Percentiles rank a stretch among this genome's conserved stretches.
Evolutionary conservation across 345 rosid genomes (phyloP).

Genomic region (Microthlaspi erraticum): DNA sequence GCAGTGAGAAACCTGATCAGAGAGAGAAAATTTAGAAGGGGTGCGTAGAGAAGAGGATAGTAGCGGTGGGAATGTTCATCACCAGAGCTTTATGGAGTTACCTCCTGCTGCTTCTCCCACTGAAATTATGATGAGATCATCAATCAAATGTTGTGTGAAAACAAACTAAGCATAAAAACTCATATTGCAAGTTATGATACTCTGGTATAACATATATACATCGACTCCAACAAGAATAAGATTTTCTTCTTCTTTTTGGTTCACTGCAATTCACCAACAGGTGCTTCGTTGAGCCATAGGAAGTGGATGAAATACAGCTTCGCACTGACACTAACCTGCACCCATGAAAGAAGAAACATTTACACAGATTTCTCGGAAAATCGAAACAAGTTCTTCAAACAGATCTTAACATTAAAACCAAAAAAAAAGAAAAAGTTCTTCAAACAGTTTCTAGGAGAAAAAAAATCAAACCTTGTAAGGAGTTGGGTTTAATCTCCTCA

Average conservation of each 20-base stretch:
- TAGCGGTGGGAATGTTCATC: no score
- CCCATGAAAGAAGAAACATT: no score
- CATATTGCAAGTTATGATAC: slow-evolving; percentile 15
- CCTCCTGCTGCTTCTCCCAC: no score
- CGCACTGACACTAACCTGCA: slow-evolving; percentile 90
- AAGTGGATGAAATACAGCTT: slow-evolving; percentile 91
- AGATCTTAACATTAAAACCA: no score
- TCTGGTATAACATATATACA: slow-evolving; percentile 43
- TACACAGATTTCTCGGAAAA: background rate
- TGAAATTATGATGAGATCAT: no score
- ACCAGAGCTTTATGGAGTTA: no score
- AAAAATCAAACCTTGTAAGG: slow-evolving; percentile 74
- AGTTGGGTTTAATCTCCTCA: slow-evolving; percentile 92
- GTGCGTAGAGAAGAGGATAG: no score
- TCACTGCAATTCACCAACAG: slow-evolving; percentile 87
- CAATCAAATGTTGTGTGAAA: slow-evolving; percentile 9
- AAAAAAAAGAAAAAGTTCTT: no score
- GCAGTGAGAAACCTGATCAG: no score
- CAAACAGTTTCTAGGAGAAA: background rate
- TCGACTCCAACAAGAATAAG: slow-evolving; percentile 28
- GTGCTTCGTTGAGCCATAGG: slow-evolving; percentile 98
- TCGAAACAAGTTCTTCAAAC: no score
- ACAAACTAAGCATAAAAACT: background rate
- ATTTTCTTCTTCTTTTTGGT: slow-evolving; percentile 3
- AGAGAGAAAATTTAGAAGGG: no score